Evolutionary conservation across 2,329 filamentous ascomycete species (phyloP), one percentile per base, ranked within the genome.

Genomic region (Aspergillus viridinutans): DNA sequence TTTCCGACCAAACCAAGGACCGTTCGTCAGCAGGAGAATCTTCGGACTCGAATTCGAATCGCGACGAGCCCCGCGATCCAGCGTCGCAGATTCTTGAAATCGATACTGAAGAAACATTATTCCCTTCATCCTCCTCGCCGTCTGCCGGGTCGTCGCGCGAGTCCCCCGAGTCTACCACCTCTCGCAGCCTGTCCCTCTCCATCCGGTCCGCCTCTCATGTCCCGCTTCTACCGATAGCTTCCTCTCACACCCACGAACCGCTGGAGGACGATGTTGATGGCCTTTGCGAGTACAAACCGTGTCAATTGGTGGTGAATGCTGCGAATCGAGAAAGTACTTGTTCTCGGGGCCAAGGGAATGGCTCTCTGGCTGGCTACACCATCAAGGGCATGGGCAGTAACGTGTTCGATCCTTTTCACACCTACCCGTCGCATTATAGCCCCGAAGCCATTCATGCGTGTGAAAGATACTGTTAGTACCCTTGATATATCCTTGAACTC

Each of bases 1-100:
- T 72, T 49, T 72, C 70, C 52, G 67, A 69, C 21, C 70, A 72
- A 53, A 71, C 69, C 32, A 72, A 67, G 57, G 68, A 69, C 29
- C 67, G 67, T 50, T 57, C 61, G 10, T 49, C 56, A 8, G 61
- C 50, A 45, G 45, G 54, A 10, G 58, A 60, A 23, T 38, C 54
- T 6, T 55, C 59, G 26, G 56, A 59, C 6, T 14, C 43, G 12
- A 23, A 23, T 9, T 8, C n/a, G 21, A 47, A 47, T 25, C 42
- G 42, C n/a, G 43, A 29, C 12, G 35, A 50, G 12, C 4, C 29
- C 45, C 5, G 21, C 10, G 35, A 42, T 14, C n/a, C 29, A 3
- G n/a, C 48, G 20, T 26, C 53, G 35, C 40, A 42, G 10, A 28
- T 48, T 12, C 10, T 26, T 6, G 14, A 20, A 12, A 17, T 51